Evolutionary conservation across 257 asterid species (phyloP), one percentile per base, ranked within the genome.

Genomic region (Nyctanthes arbortristis): DNA sequence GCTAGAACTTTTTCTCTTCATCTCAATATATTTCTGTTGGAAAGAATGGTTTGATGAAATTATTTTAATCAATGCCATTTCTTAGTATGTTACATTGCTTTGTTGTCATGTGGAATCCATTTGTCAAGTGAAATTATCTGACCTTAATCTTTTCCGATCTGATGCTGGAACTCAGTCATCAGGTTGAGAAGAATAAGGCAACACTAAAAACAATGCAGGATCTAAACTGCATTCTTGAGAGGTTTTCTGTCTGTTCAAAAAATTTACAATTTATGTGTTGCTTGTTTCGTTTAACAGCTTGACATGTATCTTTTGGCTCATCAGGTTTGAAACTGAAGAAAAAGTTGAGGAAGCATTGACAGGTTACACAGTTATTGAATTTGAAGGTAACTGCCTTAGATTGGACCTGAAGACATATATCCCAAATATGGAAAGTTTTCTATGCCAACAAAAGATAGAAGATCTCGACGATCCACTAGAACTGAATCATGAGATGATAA

Each of bases 291-390:
- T 33, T 59, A 30, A 54, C 49, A 22, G 24, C 61, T 35, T 63
- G 69, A 52, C 58, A 30, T 66, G 59, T 49, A 25, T 69, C 59
- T 72, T 20, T 74, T 69, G n/a, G 60, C 35, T 61, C 63, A 65
- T 69, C 87, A 93, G 96, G 81, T 78, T 90, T 65, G 92, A 90
- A 63, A 88, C 84, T 39, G 73, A 78, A 71, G 97, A 87, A 83
- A 81, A 79, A 84, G 69, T 85, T 14, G 96, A 85, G 76, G 87
- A 87, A 73, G 74, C 89, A 72, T 77, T 90, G 70, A 76, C 95
- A 40, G 89, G 96, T 79, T 77, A 90, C 67, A 85, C 70, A 74
- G 86, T 88, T 73, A 77, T 88, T 67, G 96, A 88, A 72, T 76
- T 76, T 80, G 89, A 88, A 63, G 88, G 87, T 66, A 87, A 81